These are phyloP conservation scores for Chernovozyma sophiae-reginae DNA, from an alignment of 1,139 yeast genomes.

Conservation along the genomic window DNA sequence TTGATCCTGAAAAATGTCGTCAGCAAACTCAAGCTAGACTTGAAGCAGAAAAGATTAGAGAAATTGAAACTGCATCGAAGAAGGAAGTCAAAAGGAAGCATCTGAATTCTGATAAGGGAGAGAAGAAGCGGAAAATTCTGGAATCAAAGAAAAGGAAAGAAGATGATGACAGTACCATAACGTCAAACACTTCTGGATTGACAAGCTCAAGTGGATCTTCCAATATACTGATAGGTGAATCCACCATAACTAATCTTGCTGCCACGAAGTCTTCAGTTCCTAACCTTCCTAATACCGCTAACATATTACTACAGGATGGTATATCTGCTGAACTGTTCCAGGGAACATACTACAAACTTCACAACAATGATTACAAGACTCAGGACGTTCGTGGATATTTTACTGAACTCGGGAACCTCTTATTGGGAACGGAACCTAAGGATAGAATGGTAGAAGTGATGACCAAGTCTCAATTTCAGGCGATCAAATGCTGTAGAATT, in stretches of 20 bases:
- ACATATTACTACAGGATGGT: conserved; percentile 39
- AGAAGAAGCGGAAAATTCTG: conserved; percentile 19
- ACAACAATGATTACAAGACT: conserved; percentile 47
- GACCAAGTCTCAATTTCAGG: conserved; percentile 24
- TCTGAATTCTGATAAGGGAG: conserved; percentile 24
- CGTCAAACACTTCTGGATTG: not conserved
- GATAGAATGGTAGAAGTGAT: conserved; percentile 19
- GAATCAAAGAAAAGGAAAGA: conserved; percentile 11
- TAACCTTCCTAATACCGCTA: conserved; percentile 29
- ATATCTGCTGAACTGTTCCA: conserved; percentile 47
- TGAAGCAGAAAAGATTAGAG: conserved; percentile 20
- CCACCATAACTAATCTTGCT: not conserved
- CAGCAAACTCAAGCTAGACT: conserved; percentile 33
- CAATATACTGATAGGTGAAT: not conserved
- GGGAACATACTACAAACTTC: conserved; percentile 46
- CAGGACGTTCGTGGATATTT: conserved; percentile 26
- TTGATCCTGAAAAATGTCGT: conserved; percentile 39
- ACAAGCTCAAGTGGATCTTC: not conserved
- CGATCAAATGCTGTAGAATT: conserved; percentile 27
- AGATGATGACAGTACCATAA: not conserved
- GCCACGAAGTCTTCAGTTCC: not conserved
- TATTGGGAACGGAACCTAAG: conserved; percentile 6
- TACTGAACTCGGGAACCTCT: conserved; percentile 19
- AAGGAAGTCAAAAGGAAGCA: conserved; percentile 23
- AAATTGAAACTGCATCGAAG: conserved; percentile 6